Base-by-base conservation (phyloP, 441 rosid species). In the Syzygium syzygioides region DNA sequence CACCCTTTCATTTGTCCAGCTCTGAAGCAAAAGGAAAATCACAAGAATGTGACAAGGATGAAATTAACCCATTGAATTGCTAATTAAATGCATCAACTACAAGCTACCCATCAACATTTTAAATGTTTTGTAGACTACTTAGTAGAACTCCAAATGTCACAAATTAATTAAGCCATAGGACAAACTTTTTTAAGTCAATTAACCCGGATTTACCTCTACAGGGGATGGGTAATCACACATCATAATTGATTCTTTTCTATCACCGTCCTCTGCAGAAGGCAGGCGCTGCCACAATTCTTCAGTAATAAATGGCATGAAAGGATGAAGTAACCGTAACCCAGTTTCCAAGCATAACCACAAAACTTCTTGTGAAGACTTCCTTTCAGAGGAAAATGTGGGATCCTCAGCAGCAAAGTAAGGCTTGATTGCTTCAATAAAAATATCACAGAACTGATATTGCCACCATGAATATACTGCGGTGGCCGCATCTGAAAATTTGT, bases 271-370 rank as follows among this genome's bases (percentile, higher is more conserved):
- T 23, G 95, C 93, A 64, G 92, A 88, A 62, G 99, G 98, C 86
- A 97, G 95, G 55, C 97, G 95, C 91, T 96, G 99, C 99, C 99
- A 98, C 87, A 98, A 91, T 91, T 98, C 99, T 91, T 98, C 99
- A 32, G 97, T 97, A 87, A 98, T 96, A 93, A 93, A 97, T 7
- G 99, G 99, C 99, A 98, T 97, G 85, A 98, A 93, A 18, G 99
- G 99, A 93, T 98, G 99, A 90, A 98, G 99, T 91, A 98, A 90
- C 79, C 95, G 93, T 92, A 98, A 90, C 66, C 99, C 99, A 89
- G 85, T 97, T 91, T 97, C 99, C 92, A 97, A 91, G 88, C 97
- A 95, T 88, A 95, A 90, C 98, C 99, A 96, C 57, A 98, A 95
- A 64, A 95, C 91, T 91, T 95, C 94, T 89, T 45, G 94, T 50